phyloP scores from a whole-genome alignment of 768 basidiomycete genomes.

The Trametes cingulata region DNA sequence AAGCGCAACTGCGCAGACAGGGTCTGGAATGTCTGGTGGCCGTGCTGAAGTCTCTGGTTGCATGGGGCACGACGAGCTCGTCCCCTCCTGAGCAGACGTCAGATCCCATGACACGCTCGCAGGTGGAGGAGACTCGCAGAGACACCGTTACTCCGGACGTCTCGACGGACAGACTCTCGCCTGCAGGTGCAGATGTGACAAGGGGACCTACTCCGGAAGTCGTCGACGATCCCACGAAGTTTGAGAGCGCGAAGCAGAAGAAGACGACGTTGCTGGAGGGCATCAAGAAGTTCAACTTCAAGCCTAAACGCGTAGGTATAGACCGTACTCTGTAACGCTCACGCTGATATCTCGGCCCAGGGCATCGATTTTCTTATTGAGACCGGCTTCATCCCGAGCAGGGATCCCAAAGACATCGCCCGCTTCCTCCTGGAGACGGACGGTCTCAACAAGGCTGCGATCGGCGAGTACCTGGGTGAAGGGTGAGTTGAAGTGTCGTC shows the following conservation, averaged over 20 bases:
- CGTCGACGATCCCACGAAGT: constrained; percentile 86
- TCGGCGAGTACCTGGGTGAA: constrained; percentile 98
- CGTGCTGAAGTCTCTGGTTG: constrained; percentile 85
- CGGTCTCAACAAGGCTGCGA: constrained; percentile 92
- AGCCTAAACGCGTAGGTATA: constrained; percentile 84
- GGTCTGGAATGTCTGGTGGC: constrained; percentile 93
- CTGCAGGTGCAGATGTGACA: constrained; percentile 49
- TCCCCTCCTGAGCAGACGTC: constrained; percentile 45
- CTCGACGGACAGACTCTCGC: constrained; percentile 56
- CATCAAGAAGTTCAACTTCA: constrained; percentile 97
- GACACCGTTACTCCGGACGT: constrained; percentile 58
- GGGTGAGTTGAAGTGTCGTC: constrained; percentile 55
- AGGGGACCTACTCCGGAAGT: constrained; percentile 77
- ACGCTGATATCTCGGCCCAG: constrained; percentile 41
- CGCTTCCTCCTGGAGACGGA: constrained; percentile 84
- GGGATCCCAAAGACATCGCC: constrained; percentile 76
- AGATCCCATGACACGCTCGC: constrained; percentile 45
- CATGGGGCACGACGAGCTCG: constrained; percentile 71
- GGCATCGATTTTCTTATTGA: constrained; percentile 89
- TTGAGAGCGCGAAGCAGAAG: constrained; percentile 95
- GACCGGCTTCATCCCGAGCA: constrained; percentile 79
- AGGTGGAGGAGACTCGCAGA: constrained; percentile 54
- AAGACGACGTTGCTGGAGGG: constrained; percentile 95
- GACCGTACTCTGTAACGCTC: background rate
- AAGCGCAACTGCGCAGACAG: constrained; percentile 83